Conservation (phyloP, 768 basidiomycete species). For the Rhodosporidiobolus sp. region DNA sequence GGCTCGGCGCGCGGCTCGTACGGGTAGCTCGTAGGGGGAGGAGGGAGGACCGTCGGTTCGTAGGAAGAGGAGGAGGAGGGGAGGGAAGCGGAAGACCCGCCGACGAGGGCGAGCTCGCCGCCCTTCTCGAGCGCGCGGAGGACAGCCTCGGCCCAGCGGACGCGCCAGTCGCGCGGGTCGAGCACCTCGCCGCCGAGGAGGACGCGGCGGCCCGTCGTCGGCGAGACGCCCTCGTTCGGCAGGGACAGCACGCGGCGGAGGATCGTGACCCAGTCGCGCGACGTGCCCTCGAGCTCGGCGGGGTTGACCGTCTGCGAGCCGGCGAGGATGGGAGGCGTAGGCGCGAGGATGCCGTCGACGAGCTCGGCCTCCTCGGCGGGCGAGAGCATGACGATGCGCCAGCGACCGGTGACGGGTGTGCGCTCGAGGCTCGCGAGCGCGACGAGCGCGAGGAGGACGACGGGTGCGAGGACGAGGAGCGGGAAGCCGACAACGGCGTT, state of each 20-base stretch:
- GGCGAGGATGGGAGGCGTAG: background rate
- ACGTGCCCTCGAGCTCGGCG: slow-evolving; percentile 5
- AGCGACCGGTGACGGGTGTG: slow-evolving; percentile 41
- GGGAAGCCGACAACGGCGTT: slow-evolving; percentile 33
- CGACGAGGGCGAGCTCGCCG: slow-evolving; percentile 52
- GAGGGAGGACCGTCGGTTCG: slow-evolving; percentile 45
- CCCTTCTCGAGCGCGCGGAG: slow-evolving; percentile 71
- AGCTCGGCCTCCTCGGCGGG: slow-evolving; percentile 40
- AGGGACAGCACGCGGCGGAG: slow-evolving; percentile 34
- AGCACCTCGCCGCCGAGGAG: slow-evolving; percentile 55
- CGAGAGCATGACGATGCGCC: slow-evolving; percentile 39
- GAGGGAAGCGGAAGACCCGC: background rate
- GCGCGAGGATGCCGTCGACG: slow-evolving; percentile 30
- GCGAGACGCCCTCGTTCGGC: slow-evolving; percentile 36
- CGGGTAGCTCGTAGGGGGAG: slow-evolving; percentile 51
- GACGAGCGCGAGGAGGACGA: slow-evolving; percentile 38
- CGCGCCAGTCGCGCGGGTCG: slow-evolving; percentile 79
- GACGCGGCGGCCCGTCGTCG: slow-evolving; percentile 18
- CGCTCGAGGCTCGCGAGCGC: slow-evolving; percentile 33
- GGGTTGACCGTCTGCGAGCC: too few relatives aligned
- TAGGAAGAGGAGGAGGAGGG: too few relatives aligned
- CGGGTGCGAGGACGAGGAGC: slow-evolving; percentile 30
- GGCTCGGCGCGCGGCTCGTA: slow-evolving; percentile 31
- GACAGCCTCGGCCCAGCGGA: slow-evolving; percentile 77
- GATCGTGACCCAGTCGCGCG: slow-evolving; percentile 42